Evolutionary conservation across 768 basidiomycete species (phyloP).

Genomic region (Tulasnella sp.): DNA sequence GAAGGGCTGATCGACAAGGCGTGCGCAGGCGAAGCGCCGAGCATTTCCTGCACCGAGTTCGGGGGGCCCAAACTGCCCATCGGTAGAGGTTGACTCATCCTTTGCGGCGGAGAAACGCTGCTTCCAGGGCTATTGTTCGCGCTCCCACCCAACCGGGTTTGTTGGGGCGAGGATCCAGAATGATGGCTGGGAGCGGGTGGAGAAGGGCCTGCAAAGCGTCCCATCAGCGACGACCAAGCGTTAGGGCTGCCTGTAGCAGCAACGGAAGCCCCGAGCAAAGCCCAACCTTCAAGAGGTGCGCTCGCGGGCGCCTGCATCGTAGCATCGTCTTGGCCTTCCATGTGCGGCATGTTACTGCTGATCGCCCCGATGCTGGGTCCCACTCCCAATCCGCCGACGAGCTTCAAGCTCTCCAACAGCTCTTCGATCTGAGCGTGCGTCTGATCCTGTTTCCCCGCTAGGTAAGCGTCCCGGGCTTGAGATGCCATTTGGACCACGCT

Average conservation of each 20-base stretch:
- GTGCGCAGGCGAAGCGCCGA: no score
- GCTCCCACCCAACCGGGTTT: not conserved
- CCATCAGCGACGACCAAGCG: not conserved
- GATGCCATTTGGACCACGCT: conserved; percentile 23
- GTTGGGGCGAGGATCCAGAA: not conserved
- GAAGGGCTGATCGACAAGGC: no score
- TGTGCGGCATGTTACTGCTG: not conserved
- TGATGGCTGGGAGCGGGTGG: not conserved
- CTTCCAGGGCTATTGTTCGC: conserved; percentile 5
- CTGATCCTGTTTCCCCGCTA: conserved; percentile 19
- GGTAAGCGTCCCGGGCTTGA: conserved; percentile 21
- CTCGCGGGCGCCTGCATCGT: not conserved
- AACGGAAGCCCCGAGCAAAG: not conserved
- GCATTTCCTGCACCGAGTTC: not conserved
- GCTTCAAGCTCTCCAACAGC: conserved; percentile 27
- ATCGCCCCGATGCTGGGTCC: conserved; percentile 16
- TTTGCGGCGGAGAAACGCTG: conserved; percentile 15
- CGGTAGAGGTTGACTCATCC: not conserved
- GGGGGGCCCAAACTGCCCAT: not conserved
- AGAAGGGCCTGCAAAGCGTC: not conserved
- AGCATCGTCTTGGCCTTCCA: conserved; percentile 3
- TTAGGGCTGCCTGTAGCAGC: not conserved
- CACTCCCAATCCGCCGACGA: conserved; percentile 21
- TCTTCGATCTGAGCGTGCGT: conserved; percentile 23
- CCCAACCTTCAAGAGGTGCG: not conserved